These are phyloP conservation scores for Tephrocybe sp. DNA, from an alignment of 768 basidiomycete species.

Conservation along the genomic window DNA sequence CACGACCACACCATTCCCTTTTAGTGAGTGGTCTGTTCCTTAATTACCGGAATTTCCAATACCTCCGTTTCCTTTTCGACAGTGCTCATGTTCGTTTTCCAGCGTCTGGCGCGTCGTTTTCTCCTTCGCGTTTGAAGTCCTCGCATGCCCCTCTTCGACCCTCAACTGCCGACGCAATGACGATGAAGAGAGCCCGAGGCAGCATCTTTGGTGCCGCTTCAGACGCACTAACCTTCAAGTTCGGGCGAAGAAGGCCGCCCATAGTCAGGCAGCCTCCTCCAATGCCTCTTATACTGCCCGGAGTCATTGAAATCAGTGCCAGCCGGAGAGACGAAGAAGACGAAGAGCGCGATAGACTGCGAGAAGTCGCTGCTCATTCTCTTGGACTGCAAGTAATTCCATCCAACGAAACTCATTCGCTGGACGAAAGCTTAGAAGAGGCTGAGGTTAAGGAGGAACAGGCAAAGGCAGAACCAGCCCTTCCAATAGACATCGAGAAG, in stretches of 20 bases:
- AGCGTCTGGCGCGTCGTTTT: slow-evolving; percentile 17
- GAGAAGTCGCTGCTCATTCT: slow-evolving; percentile 74
- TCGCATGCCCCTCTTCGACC: slow-evolving; percentile 20
- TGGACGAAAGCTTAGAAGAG: slow-evolving; percentile 35
- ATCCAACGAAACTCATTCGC: slow-evolving; percentile 37
- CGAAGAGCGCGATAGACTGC: slow-evolving; percentile 73
- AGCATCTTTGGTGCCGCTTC: slow-evolving; percentile 55
- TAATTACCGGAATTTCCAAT: slow-evolving; percentile 2
- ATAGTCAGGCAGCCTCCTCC: slow-evolving; percentile 29
- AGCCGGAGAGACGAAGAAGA: slow-evolving; percentile 57
- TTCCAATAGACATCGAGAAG: slow-evolving; percentile 8
- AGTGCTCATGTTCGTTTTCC: slow-evolving; percentile 1
- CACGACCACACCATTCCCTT: slow-evolving; percentile 14
- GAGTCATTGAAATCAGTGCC: slow-evolving; percentile 72
- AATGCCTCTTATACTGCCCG: slow-evolving; percentile 52
- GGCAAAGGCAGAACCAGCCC: slow-evolving; percentile 9
- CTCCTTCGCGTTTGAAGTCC: slow-evolving; percentile 24
- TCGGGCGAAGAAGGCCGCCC: slow-evolving; percentile 45
- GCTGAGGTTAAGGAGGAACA: slow-evolving; percentile 33
- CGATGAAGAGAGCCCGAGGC: slow-evolving; percentile 35
- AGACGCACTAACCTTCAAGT: slow-evolving; percentile 48
- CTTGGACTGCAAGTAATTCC: slow-evolving; percentile 64
- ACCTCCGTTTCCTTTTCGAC: not conserved
- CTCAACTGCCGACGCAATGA: slow-evolving; percentile 21
- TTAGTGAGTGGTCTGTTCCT: slow-evolving; percentile 18